Conservation (phyloP, 83 land plant genomes). For the Picea mariana region DNA sequence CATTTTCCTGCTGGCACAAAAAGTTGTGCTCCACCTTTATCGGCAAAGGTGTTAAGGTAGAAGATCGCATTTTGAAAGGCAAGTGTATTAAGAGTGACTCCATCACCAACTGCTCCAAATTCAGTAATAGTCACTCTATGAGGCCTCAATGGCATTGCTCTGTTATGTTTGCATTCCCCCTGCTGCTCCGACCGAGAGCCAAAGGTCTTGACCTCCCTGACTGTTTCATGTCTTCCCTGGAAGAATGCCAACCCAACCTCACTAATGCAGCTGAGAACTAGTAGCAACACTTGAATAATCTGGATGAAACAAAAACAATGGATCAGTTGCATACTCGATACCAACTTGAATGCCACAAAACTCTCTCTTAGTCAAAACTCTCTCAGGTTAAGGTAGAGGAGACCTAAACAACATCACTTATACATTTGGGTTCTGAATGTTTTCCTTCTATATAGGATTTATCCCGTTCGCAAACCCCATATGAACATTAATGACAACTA, state of each 20-base stretch:
- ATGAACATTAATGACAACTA: neutral
- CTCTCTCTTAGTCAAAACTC: neutral
- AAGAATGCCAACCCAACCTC: slow-evolving; percentile 3
- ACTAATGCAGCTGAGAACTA: slow-evolving; percentile 9
- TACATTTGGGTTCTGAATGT: neutral
- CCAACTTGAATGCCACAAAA: neutral
- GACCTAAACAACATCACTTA: neutral
- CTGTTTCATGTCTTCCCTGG: slow-evolving; percentile 2
- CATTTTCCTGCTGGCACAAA: slow-evolving; percentile 73
- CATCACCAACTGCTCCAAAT: too few species aligned
- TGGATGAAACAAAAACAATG: slow-evolving; percentile 25
- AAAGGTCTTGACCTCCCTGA: neutral
- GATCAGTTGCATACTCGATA: too few species aligned
- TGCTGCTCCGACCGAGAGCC: slow-evolving; percentile 3
- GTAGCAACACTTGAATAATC: slow-evolving; percentile 9
- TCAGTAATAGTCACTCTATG: slow-evolving; percentile 77
- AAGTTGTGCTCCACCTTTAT: slow-evolving; percentile 76
- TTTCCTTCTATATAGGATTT: neutral
- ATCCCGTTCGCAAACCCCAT: neutral
- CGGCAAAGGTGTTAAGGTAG: slow-evolving; percentile 66
- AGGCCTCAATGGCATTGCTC: slow-evolving; percentile 34
- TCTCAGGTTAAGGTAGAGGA: neutral
- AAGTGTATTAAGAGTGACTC: slow-evolving; percentile 67
- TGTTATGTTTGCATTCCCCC: slow-evolving; percentile 22
- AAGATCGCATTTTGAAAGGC: slow-evolving; percentile 79